phyloP scores from a whole-genome alignment of 192 early-diverging fungal species.

The Piromyces finnis region DNA sequence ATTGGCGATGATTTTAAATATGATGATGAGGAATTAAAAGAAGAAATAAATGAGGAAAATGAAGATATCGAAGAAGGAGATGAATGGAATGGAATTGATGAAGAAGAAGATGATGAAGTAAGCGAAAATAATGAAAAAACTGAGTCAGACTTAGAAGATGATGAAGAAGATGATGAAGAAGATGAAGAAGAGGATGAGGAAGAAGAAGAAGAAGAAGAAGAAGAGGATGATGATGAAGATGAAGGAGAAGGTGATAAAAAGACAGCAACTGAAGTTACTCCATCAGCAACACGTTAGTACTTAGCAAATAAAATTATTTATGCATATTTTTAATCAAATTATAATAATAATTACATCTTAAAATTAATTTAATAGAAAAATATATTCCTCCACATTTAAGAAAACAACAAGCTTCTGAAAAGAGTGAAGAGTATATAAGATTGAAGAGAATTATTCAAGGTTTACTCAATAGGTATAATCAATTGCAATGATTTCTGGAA shows the following conservation, averaged over 20 bases:
- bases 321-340: too few relatives aligned
- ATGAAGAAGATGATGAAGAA: slow-evolving; percentile 10
- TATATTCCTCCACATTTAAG: slow-evolving; percentile 87
- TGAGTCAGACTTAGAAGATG: neutral
- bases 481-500: too few relatives aligned
- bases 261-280: neutral
- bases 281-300: neutral
- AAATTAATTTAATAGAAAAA: slow-evolving; percentile 17
- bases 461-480: slow-evolving; percentile 67
- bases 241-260: neutral
- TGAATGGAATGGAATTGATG: slow-evolving; percentile 1
- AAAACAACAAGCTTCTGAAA: slow-evolving; percentile 16
- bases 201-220: neutral
- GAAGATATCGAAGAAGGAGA: slow-evolving; percentile 9
- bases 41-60: slow-evolving; percentile 7
- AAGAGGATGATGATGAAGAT: neutral
- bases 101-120: slow-evolving; percentile 5
- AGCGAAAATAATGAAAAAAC: neutral
- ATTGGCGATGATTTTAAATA: neutral
- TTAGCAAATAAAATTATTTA: too few relatives aligned
- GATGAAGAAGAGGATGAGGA: slow-evolving; percentile 2
- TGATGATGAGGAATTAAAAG: slow-evolving; percentile 4
- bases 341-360: too few relatives aligned
- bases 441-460: slow-evolving; percentile 72
- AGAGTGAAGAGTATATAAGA: slow-evolving; percentile 51